Evolutionary conservation across 164 flowering plant genomes (phyloP), one percentile per base, ranked within the genome.

Genomic region (Warburgia ugandensis): DNA sequence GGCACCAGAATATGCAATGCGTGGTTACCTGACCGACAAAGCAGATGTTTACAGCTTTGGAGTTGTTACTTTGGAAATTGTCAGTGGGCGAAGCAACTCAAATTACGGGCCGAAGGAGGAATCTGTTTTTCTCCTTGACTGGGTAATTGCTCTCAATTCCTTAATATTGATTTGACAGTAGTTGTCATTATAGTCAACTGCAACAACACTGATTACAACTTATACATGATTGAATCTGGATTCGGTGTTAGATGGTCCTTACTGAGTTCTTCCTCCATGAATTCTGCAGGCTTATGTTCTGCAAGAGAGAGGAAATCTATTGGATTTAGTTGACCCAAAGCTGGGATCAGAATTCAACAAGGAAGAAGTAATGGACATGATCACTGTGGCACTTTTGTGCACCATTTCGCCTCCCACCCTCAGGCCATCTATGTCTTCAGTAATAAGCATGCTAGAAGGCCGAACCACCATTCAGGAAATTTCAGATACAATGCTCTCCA

Each of bases 1-100:
- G 77, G 86, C 86, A 1, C 86, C 83, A 4, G 81, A 80, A 49
- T 80, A 77, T 68, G 86, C 86, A 29, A 20, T 73, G 46, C 46
- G 81, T 48, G 86, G 86, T 27, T 62, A 74, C 43, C 39, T 80
- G 38, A 76, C 83, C 0, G 55, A 71, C 46, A 77, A 80, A 55
- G 83, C 77, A 29, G 83, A 80, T 52, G 79, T 80, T 23, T 80
- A 80, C 59, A 80, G 86, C 42, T 80, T 69, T 30, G 86, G 83
- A 6, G n/a, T 77, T 30, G 78, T 80, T 4, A 67, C 71, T 5
- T 49, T 80, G 47, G 86, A 80, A 55, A 71, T 79, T 43, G 78
- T 71, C 23, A 58, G 71, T 50, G 85, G 82, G 30, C 73, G 43
- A 54, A 70, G 55, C 62, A 73, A 75, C 60, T 44, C 37, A 1